Base-by-base conservation (phyloP, 768 basidiomycete species). In the Collybia sordida region DNA sequence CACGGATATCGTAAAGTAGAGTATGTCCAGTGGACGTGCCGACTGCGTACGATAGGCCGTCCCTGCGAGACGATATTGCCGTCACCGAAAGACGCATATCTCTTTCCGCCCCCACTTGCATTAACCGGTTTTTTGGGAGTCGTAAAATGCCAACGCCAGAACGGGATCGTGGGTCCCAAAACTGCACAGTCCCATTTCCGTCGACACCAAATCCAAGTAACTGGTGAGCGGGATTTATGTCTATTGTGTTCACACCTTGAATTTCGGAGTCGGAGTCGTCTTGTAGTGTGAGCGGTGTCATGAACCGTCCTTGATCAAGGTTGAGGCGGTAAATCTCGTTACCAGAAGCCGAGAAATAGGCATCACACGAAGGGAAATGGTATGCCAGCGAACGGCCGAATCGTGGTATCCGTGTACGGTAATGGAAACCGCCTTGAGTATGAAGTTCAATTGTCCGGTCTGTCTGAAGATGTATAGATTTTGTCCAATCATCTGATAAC, bases 401-500 rank as follows among this genome's bases (percentile, higher is more conserved):
- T 38, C 86, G 87, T 1, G 97, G 97, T 79, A 98, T 89, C 56
- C 97, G 82, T 5, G 94, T 92, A 34, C 88, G 85, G 64, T 97
- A 92, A 67, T 98, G 91, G 52, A 94, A 82, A 0, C 93, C 93
- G 40, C 90, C 83, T 65, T 98, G 97, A 0, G 92, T 96, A 64
- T 99, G 97, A 4, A 99, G 75, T 61, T 94, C 92, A 48, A 99
- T 67, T 4, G 91, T 90, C n/a, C 97, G 86, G 72, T 98, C 94
- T 43, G 88, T 87, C 78, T 98, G 97, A 2, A 99, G 80, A 65
- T 97, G 94, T 54, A 98, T 78, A n/a, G 91, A 87, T 66, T 98
- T 98, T 6, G 96, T 98, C 96, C 96, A 98, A 74, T 98, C 96
- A 62, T 95, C 90, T 1, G 95, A 98, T 6, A 98, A 77, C 59